Conservation (phyloP, 352 stramenopile species). For the Elongisporangium senticosum region DNA sequence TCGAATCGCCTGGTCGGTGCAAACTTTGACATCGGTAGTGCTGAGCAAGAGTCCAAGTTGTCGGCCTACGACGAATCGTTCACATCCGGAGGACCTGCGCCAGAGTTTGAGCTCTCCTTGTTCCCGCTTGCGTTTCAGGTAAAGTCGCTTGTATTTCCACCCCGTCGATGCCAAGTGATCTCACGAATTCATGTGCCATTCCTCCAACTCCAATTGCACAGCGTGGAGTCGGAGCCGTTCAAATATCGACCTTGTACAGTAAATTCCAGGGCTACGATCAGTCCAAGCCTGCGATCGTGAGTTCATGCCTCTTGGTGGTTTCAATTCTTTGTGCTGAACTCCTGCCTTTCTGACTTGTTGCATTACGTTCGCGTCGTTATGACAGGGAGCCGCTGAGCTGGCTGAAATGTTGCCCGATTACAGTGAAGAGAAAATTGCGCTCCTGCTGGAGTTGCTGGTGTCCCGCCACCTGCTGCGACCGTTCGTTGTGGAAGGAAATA, state of each 20-base stretch:
- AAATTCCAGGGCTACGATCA: constrained; percentile 65
- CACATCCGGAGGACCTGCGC: constrained; percentile 48
- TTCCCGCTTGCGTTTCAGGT: constrained; percentile 78
- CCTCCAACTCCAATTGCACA: constrained; percentile 12
- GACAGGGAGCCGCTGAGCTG: constrained; percentile 68
- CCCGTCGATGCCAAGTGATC: not conserved
- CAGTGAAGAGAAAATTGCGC: constrained; percentile 65
- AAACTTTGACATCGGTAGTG: constrained; percentile 60
- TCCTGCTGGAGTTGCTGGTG: constrained; percentile 73
- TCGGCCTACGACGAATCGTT: constrained; percentile 72
- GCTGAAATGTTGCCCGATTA: constrained; percentile 60
- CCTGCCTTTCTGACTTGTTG: constrained; percentile 5
- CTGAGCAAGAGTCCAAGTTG: constrained; percentile 58
- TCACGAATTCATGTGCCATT: not conserved
- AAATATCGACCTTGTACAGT: constrained; percentile 81
- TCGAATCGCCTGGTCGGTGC: constrained; percentile 82
- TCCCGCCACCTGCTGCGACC: constrained; percentile 66
- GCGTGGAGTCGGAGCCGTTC: constrained; percentile 70
- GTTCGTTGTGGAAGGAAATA: constrained; percentile 79
- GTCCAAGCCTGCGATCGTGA: constrained; percentile 54
- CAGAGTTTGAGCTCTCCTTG: constrained; percentile 66
- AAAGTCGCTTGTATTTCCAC: not conserved
- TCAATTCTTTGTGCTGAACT: constrained; percentile 10
- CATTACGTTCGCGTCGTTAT: not conserved
- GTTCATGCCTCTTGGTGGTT: constrained; percentile 13